phyloP scores from a whole-genome alignment of 2,329 filamentous ascomycete genomes.

The Knufia petricola region DNA sequence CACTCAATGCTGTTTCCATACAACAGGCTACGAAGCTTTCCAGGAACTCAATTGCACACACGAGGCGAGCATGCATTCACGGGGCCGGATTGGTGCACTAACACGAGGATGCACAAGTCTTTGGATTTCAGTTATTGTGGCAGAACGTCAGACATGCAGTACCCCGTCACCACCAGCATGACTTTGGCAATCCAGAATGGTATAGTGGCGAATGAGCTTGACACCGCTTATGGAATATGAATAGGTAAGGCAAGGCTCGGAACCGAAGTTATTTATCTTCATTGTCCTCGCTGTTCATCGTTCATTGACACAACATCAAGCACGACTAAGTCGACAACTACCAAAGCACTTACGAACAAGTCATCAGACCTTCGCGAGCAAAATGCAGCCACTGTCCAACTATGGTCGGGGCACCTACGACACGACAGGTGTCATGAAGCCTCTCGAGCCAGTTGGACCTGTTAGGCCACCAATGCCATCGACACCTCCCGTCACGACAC shows the following conservation, averaged over 20 bases:
- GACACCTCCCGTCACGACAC: constrained; percentile 5
- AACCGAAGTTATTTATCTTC: constrained; percentile 8
- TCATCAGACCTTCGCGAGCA: background rate
- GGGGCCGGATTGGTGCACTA: background rate
- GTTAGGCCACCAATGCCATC: constrained; percentile 14
- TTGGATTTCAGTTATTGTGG: background rate
- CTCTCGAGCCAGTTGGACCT: constrained; percentile 15
- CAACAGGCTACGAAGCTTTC: background rate
- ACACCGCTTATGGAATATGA: background rate
- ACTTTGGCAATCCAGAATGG: background rate
- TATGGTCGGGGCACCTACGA: constrained; percentile 22
- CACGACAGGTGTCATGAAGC: constrained; percentile 21
- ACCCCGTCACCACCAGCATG: constrained; percentile 7
- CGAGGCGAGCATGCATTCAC: constrained; percentile 2
- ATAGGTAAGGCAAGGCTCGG: background rate
- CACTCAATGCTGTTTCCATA: background rate
- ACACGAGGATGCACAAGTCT: background rate
- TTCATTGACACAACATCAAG: no score
- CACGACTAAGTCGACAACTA: no score
- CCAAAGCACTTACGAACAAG: background rate
- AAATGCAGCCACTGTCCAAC: constrained; percentile 17
- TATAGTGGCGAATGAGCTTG: constrained; percentile 9
- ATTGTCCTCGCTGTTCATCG: background rate
- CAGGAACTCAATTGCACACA: background rate
- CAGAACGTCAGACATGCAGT: constrained; percentile 5